phyloP scores from a whole-genome alignment of 441 rosid species.

The Kokia cookei region DNA sequence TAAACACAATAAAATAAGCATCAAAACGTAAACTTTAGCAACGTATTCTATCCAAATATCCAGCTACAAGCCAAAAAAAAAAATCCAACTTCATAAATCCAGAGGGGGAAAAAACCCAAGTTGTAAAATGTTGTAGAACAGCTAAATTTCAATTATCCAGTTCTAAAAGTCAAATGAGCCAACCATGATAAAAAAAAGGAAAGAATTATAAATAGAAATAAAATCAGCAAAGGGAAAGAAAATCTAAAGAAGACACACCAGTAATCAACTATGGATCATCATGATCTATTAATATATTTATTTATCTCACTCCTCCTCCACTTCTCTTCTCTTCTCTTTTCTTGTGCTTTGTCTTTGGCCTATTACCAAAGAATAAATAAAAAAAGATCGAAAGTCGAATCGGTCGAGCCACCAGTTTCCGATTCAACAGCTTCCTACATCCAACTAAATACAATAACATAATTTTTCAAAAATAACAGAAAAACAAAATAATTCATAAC shows the following conservation, averaged over 20 bases:
- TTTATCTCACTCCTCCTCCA: no score
- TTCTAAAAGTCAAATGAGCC: neutral
- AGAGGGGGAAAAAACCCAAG: neutral
- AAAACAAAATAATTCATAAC: neutral
- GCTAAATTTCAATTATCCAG: neutral
- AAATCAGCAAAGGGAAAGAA: neutral
- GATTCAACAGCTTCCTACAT: neutral
- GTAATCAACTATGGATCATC: neutral
- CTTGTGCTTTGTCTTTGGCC: neutral
- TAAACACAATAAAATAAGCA: neutral
- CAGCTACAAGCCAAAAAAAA: neutral
- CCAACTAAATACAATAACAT: neutral
- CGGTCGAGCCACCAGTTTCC: neutral
- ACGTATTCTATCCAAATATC: neutral
- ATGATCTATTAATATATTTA: neutral
- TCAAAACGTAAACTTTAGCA: neutral
- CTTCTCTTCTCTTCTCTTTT: neutral
- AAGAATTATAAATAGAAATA: neutral
- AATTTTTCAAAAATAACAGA: neutral
- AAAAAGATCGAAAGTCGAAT: neutral
- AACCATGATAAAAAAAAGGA: neutral
- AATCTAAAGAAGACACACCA: neutral
- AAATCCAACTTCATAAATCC: neutral
- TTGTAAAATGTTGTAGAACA: neutral
- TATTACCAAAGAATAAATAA: neutral